Conservation (phyloP, 1,284 basidiomycete species). For the Ganoderma leucocontextum region DNA sequence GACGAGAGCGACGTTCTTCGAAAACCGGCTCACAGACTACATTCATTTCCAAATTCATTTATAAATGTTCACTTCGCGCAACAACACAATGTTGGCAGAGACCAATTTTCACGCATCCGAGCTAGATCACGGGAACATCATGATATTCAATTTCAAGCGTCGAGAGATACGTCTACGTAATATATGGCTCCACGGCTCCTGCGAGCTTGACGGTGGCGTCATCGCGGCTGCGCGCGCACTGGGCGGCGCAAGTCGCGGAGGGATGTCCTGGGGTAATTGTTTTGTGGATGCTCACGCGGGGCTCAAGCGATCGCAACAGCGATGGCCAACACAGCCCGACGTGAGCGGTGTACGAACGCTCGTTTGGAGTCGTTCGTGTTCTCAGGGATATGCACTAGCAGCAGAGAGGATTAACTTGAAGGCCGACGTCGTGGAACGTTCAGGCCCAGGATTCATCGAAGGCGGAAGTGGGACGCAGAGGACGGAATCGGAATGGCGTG, state of each 20-base stretch:
- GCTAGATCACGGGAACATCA: background rate
- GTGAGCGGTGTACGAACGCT: background rate
- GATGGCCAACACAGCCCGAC: too few species aligned
- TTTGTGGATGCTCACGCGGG: slow-evolving; percentile 5
- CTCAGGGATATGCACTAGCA: background rate
- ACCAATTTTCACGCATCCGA: too few species aligned
- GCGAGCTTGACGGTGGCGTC: slow-evolving; percentile 1
- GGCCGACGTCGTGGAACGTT: too few species aligned
- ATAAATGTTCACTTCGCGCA: too few species aligned
- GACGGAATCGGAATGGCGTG: background rate
- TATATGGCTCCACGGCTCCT: background rate
- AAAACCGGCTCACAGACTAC: too few species aligned
- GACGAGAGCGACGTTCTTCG: too few species aligned
- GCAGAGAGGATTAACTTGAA: too few species aligned
- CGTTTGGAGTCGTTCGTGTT: background rate
- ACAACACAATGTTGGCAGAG: too few species aligned
- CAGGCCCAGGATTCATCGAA: too few species aligned
- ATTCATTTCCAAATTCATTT: too few species aligned
- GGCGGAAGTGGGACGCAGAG: too few species aligned
- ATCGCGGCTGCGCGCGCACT: background rate
- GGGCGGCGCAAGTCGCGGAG: background rate
- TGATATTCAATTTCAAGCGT: background rate
- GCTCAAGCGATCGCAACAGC: background rate
- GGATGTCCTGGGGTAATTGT: slow-evolving; percentile 24
- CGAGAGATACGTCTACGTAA: background rate